Base-by-base conservation (phyloP, 2,329 filamentous ascomycete genomes). In the Coniochaeta sp. region DNA sequence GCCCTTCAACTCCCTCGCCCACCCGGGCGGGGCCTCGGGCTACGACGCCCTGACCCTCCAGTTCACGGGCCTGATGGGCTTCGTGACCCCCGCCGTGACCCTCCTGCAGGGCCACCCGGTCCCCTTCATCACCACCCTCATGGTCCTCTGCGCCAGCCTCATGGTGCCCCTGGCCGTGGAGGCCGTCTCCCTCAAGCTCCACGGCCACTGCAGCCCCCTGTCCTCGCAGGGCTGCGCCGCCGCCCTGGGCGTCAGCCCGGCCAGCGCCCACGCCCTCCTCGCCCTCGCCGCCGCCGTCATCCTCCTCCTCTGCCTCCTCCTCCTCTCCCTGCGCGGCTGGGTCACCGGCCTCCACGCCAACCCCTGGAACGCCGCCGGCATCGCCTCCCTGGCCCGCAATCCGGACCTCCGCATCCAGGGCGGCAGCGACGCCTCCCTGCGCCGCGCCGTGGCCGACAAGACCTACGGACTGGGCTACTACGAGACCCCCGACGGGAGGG, bases 1-100 rank as follows among this genome's bases (percentile, higher is more conserved):
- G 60, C 78, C 77, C 1, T 79, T 79, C 64, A 74, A 76, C 58
- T 72, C 74, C 1, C 67, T 83, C 1, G 68, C 73, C 6, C 68
- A 66, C 9, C 63, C 68, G 0, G 65, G 67, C 0, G 79, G 78
- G 6, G 75, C 74, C 0, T 58, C 66, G 0, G 79, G 78, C 0
- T 64, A 66, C 0, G 72, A 79, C 34, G 79, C 78, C 0, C 65
- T 81, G 19, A 75, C 72, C 11, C 68, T 79, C 6, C 70, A 75
- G 58, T 79, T 77, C 40, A 69, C 69, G 9, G 75, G 77, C 0
- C 63, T 74, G 57, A 68, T 69, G 56, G 72, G 71, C 9, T 65
- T 79, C 8, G 36, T 72, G 0, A 66, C 69, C 0, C 75, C 77
- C 0, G 64, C 76, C n/a, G 62, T 66, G 33, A 68, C 71, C 0